Evolutionary conservation across 1,284 basidiomycete species (phyloP).

Genomic region (Trametes sp.): DNA sequence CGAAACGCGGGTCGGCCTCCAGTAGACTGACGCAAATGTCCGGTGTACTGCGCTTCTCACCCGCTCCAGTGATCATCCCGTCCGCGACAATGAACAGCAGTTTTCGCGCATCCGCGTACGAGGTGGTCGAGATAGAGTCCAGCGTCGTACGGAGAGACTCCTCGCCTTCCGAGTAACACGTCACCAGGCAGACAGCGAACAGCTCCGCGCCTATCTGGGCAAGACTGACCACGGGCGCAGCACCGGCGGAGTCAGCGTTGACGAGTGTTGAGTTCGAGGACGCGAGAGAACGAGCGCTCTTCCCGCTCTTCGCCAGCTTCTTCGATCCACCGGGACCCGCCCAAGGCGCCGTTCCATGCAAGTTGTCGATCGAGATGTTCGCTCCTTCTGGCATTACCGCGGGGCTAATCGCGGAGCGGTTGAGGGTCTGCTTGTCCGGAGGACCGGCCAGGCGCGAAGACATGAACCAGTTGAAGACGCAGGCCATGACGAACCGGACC

Average conservation of each 20-base stretch:
- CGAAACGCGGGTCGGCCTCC: conserved; percentile 95
- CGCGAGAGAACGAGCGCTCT: conserved; percentile 55
- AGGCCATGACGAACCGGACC: conserved; percentile 95
- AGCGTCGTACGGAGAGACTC: conserved; percentile 92
- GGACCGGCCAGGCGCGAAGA: conserved; percentile 81
- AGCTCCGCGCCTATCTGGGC: conserved; percentile 93
- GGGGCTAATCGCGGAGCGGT: conserved; percentile 86
- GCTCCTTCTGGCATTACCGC: conserved; percentile 96
- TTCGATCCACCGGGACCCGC: conserved; percentile 61
- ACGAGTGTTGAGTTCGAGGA: conserved; percentile 64
- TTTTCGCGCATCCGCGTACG: conserved; percentile 92
- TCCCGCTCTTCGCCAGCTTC: conserved; percentile 55
- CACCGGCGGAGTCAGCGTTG: conserved; percentile 48
- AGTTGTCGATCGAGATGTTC: conserved; percentile 89
- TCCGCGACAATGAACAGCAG: conserved; percentile 96
- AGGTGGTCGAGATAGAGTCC: conserved; percentile 90
- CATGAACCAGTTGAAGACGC: conserved; percentile 96
- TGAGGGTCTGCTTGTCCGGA: conserved; percentile 72
- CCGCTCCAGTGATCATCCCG: conserved; percentile 98
- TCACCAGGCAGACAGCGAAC: conserved; percentile 94
- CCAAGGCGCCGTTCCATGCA: conserved; percentile 94
- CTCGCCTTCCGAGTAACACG: conserved; percentile 97
- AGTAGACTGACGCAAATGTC: conserved; percentile 95
- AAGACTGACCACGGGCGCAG: conserved; percentile 77
- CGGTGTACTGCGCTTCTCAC: conserved; percentile 94